Conservation (phyloP, 306 rosid genomes). For the Vigna trinervia region DNA sequence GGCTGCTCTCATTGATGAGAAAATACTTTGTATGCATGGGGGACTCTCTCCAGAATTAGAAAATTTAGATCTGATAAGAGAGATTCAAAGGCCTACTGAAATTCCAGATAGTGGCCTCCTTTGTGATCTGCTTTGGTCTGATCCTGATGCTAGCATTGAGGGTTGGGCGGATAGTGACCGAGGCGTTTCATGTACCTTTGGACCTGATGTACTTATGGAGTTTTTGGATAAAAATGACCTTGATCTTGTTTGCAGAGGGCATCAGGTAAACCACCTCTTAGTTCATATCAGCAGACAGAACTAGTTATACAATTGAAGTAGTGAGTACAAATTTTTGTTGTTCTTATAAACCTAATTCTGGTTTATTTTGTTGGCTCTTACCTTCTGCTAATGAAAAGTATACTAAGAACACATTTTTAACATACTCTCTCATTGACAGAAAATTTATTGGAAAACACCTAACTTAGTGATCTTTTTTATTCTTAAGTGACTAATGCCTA, state of each 20-base stretch:
- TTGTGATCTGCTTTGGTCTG: conserved; percentile 92
- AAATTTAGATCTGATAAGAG: conserved; percentile 70
- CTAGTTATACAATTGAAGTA: background rate
- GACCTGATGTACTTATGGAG: conserved; percentile 59
- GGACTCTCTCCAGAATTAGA: conserved; percentile 83
- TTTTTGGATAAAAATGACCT: conserved; percentile 80
- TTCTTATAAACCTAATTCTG: background rate
- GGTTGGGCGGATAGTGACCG: conserved; percentile 84
- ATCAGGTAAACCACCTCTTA: conserved; percentile 64
- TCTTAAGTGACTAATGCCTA: conserved; percentile 8
- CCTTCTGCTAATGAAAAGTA: background rate
- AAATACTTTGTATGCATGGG: conserved; percentile 87
- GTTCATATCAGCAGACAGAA: conserved; percentile 6
- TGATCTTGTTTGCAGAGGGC: conserved; percentile 87
- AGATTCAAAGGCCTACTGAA: conserved; percentile 70
- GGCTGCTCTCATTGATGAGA: conserved; percentile 75
- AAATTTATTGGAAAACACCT: too few relatives aligned
- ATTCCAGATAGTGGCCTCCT: conserved; percentile 80
- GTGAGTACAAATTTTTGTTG: background rate
- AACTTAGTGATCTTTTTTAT: background rate
- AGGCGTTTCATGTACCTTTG: conserved; percentile 79
- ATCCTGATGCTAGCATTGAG: conserved; percentile 65
- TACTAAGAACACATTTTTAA: too few relatives aligned
- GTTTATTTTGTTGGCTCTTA: conserved; percentile 7
- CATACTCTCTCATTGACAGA: too few relatives aligned